Evolutionary conservation across 176 grass and related monocot species (phyloP), one percentile per base, ranked within the genome.

Genomic region (Canna indica): DNA sequence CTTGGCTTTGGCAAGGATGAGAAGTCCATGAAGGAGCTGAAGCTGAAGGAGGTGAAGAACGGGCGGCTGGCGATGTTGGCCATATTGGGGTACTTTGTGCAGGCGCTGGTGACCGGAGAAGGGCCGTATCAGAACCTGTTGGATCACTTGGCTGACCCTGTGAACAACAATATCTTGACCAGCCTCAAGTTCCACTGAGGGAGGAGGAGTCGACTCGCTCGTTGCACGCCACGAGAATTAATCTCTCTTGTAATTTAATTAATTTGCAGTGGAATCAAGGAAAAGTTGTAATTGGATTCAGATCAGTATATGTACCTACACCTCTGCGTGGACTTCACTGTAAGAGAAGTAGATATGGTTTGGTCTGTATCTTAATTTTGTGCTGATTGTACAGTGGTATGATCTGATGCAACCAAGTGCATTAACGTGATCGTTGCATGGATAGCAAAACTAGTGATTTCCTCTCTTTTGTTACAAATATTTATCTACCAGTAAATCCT

Each of bases 131-230:
- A 97, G 89, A 97, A 97, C 73, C 77, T 97, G 67, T 67, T 92
- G 17, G 93, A 97, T 72, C 93, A 97, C 82, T 81, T 97, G 46
- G 24, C 88, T 12, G 93, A 92, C 72, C 93, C 93, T 9, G 68
- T 90, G 77, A 74, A 89, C 86, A 96, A 96, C 93, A 97, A 97
- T 78, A 53, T 97, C 16, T 75, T 97, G 80, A 97, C 94, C 58
- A 92, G 78, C 84, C 86, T 97, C 84, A 92, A 92, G 77, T 97
- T 97, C 89, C 94, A 97, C 82, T 97, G 88, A 71, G 76, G 38
- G 11, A 0, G 5, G 0, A 38, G 33, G 20, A n/a, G 63, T 15
- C 17, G 30, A 16, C 28, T 59, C 16, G n/a, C n/a, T n/a, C n/a
- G n/a, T n/a, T n/a, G n/a, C n/a, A n/a, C n/a, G n/a, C n/a, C n/a